Base-by-base conservation (phyloP, 73 alveolate species). In the Uronychia binucleata region DNA sequence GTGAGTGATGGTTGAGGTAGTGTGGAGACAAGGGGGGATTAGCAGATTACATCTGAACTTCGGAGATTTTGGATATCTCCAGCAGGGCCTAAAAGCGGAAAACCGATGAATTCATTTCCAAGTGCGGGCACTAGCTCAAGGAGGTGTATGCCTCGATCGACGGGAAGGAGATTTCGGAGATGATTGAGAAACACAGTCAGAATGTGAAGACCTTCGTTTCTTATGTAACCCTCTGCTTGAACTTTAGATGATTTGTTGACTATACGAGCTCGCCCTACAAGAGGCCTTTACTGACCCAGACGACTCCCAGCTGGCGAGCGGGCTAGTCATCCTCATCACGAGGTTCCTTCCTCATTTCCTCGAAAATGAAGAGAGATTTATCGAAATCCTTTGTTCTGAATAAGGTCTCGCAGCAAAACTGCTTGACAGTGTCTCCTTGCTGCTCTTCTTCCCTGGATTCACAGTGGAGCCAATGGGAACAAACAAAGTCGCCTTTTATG, bases 381-480 rank as follows among this genome's bases (percentile, higher is more conserved):
- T 46, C 19, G 67, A 46, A 11, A 5, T 46, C n/a, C 19, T 46
- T 19, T 46, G 75, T 30, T 32, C 32, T 0, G 84, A 78, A 5
- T 25, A 32, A 13, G 0, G 76, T 8, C 67, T 78, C 60, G 91
- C 88, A 5, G 32, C 77, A 0, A 83, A 77, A 31, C 58, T 89
- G 82, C 58, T 85, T 78, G 95, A 89, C 28, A n/a, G 84, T 31
- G 32, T 89, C 8, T 46, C 89, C 1, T 34, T 89, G 1, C 25
- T 89, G 60, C 77, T 89, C 27, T 89, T 89, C 31, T 84, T 84
- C 29, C 92, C 91, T 33, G 95, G 95, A n/a, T 89, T 84, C 80
- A 26, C 95, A 13, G 74, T 83, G 35, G 28, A 60, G 83, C 82
- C 46, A 26, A 75, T 85, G 1, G 74, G 33, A 0, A 78, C 35